These are phyloP conservation scores for Candida xyloterini DNA, from an alignment of 805 yeast species.

Conservation along the genomic window DNA sequence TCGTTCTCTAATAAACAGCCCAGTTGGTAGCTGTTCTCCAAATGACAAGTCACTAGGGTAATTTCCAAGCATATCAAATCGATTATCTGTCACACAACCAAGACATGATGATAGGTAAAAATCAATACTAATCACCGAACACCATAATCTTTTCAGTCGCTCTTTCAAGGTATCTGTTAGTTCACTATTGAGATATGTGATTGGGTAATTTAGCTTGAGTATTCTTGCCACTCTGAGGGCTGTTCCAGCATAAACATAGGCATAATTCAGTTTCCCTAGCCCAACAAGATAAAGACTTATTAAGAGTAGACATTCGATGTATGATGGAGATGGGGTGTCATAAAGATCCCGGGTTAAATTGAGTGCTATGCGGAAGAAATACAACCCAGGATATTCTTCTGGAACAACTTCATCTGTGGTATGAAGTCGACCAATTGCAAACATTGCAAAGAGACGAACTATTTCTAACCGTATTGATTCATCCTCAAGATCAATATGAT, in stretches of 20 bases:
- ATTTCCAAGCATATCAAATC: background rate
- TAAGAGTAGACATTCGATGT: slow-evolving; percentile 5
- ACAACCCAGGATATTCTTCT: slow-evolving; percentile 8
- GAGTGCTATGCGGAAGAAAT: slow-evolving; percentile 1
- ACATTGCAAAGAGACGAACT: slow-evolving; percentile 4
- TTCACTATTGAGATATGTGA: background rate
- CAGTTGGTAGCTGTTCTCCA: slow-evolving; percentile 4
- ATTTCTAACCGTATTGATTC: background rate
- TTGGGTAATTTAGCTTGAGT: background rate
- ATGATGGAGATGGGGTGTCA: slow-evolving; percentile 2
- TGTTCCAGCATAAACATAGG: slow-evolving; percentile 5
- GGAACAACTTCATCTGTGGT: slow-evolving; percentile 6
- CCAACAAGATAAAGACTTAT: slow-evolving; percentile 5
- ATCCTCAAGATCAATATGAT: background rate
- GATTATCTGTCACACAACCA: background rate
- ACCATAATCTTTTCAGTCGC: slow-evolving; percentile 8
- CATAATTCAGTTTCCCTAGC: slow-evolving; percentile 4
- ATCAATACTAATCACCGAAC: slow-evolving; percentile 4
- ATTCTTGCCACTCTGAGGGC: slow-evolving; percentile 1
- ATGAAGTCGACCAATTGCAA: slow-evolving; percentile 9
- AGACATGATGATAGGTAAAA: slow-evolving; percentile 6
- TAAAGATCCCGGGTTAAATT: slow-evolving; percentile 1
- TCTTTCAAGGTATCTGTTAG: slow-evolving; percentile 3
- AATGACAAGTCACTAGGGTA: slow-evolving; percentile 1
- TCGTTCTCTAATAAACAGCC: slow-evolving; percentile 7